Evolutionary conservation across 2,329 filamentous ascomycete species (phyloP), one percentile per base, ranked within the genome.

Genomic region (Trematosphaeria pertusa): DNA sequence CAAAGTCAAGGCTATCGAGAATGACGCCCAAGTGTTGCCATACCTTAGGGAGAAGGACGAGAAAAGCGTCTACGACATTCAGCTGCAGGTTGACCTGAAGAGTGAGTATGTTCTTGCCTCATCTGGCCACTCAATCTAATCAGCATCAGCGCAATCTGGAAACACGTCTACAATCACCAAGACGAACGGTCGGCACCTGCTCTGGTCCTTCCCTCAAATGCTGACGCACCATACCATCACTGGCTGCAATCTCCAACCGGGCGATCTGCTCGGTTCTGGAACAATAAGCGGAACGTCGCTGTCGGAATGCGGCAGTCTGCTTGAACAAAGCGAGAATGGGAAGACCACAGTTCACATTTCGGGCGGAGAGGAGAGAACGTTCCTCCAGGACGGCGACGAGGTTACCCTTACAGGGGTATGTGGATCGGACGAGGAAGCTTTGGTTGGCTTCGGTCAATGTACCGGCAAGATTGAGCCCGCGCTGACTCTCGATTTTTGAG

Each of bases 121-220:
- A 21, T n/a, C n/a, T n/a, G n/a, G n/a, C n/a, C n/a, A 15, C 10
- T n/a, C 14, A 11, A 3, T 10, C 19, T 68, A 41, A 69, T 37
- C 15, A 5, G 8, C 7, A 15, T 50, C 58, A 67, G 73, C 75
- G 24, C 63, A 71, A 30, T 75, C 77, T 8, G 80, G 79, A 21
- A 73, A 75, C 38, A 74, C 79, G 0, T 84, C 82, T 0, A 82
- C 81, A 0, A 81, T 92, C 36, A 77, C 80, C 1, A 64, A 78
- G 73, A 51, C 87, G 79, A 50, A 87, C 79, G 81, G 85, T 8
- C 82, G 78, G 55, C 81, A 92, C 61, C 76, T 93, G 9, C 77
- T 93, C n/a, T 93, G 85, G 80, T 91, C 87, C 0, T 93, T 92
- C 73, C 82, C 87, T 4, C 89, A 93, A 69, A 91, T 92, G 88